These are phyloP conservation scores for Saturnispora serradocipensis DNA, from an alignment of 805 yeast species.

Conservation along the genomic window DNA sequence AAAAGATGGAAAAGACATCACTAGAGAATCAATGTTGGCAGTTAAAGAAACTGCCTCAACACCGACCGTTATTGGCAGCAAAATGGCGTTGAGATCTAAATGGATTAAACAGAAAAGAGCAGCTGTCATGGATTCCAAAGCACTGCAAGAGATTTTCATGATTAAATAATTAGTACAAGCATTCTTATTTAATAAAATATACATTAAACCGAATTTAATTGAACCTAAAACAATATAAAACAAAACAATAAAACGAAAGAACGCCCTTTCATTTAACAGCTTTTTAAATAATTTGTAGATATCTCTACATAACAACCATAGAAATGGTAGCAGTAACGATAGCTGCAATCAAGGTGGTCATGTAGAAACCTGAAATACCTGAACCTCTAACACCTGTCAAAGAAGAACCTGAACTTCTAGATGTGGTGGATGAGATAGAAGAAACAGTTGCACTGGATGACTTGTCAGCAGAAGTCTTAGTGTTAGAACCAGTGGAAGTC, in stretches of 20 bases:
- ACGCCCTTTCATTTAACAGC: not conserved
- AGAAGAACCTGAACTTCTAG: conserved; percentile 7
- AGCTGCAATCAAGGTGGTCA: conserved; percentile 6
- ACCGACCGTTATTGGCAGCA: conserved; percentile 36
- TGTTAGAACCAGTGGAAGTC: conserved; percentile 9
- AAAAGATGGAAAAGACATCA: conserved; percentile 14
- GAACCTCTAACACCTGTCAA: conserved; percentile 1
- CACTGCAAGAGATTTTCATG: conserved; percentile 91
- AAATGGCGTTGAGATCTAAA: conserved; percentile 69
- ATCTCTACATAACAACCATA: not conserved
- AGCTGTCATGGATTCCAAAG: conserved; percentile 81
- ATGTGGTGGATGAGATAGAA: conserved; percentile 9
- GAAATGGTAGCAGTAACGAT: conserved; percentile 7
- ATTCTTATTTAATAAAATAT: not conserved
- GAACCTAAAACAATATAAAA: not conserved
- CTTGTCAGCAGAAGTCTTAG: conserved; percentile 15
- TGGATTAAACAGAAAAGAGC: conserved; percentile 89
- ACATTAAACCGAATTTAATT: not conserved
- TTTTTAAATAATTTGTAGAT: not conserved
- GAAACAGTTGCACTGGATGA: conserved; percentile 20
- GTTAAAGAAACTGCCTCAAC: conserved; percentile 24
- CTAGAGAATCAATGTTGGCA: conserved; percentile 35
- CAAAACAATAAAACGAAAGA: not conserved
- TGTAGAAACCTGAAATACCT: conserved; percentile 30
- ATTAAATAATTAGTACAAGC: conserved; percentile 27